Base-by-base conservation (phyloP, 2,329 filamentous ascomycete genomes). In the Fusarium dlaminii region DNA sequence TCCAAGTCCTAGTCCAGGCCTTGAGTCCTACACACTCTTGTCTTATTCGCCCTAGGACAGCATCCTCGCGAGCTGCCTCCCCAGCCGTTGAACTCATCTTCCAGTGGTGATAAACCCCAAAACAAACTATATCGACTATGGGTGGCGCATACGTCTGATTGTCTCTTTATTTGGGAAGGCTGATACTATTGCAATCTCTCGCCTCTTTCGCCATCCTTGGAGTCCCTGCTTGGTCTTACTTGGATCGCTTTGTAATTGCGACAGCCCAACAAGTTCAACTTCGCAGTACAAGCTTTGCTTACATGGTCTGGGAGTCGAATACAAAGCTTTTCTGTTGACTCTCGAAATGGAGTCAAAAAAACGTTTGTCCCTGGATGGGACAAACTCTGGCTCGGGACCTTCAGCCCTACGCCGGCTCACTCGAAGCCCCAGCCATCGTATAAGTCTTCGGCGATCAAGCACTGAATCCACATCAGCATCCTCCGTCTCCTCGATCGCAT, bases 401-500 rank as follows among this genome's bases (percentile, higher is more conserved):
- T 80, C 80, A 75, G 78, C 79, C 76, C 70, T 82, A 73, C 79
- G 81, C 39, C 79, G 79, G 30, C 74, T 81, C 56, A 77, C 79
- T 63, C 78, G 77, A 64, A 79, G 74, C 56, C 79, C 81, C 49
- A 79, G 78, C 56, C 79, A 80, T 73, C 81, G 80, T 63, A 73
- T 81, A 64, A 77, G 74, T 73, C 73, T 81, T 66, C 76, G 79
- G 61, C 78, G 79, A 59, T 78, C 78, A 58, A 80, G 80, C 63
- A 79, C 77, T 45, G 77, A 77, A 46, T 82, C 80, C 30, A 77
- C 73, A 54, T 75, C 74, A 39, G 70, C 75, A 32, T 80, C 78
- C 18, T 64, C 75, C 45, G 76, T 75, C 29, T 69, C 77, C 24
- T 79, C 79, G 56, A 70, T 77, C 48, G 62, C 49, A 56, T 78